Percentiles rank a stretch among this genome's conserved stretches.
Evolutionary conservation across 805 yeast species (phyloP).

Genomic region (Wickerhamiella alocasiicola): DNA sequence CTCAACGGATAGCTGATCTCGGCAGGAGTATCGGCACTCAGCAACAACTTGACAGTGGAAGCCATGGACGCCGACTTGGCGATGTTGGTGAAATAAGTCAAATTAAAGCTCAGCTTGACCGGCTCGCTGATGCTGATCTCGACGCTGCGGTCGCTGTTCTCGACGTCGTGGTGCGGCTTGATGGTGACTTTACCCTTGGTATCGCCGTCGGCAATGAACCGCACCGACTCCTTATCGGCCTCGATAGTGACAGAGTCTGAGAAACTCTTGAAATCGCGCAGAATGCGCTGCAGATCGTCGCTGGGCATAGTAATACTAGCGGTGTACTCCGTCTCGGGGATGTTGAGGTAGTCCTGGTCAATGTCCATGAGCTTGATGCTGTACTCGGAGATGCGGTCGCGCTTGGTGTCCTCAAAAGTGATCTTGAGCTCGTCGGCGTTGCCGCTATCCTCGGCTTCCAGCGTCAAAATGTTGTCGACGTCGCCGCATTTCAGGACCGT

Average conservation of each 20-base stretch:
- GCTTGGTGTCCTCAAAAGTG: constrained; percentile 81
- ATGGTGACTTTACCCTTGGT: constrained; percentile 72
- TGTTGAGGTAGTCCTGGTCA: constrained; percentile 84
- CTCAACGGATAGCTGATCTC: constrained; percentile 82
- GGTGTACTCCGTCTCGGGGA: constrained; percentile 89
- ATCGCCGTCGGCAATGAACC: constrained; percentile 83
- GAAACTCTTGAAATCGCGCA: constrained; percentile 74
- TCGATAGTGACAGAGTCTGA: constrained; percentile 77
- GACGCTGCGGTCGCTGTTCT: constrained; percentile 58
- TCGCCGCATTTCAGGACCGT: constrained; percentile 87
- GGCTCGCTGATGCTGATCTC: constrained; percentile 73
- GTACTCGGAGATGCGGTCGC: constrained; percentile 87
- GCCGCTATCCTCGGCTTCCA: constrained; percentile 69
- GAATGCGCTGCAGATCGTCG: constrained; percentile 74
- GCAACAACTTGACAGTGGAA: constrained; percentile 62
- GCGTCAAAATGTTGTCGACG: constrained; percentile 74
- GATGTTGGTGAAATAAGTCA: constrained; percentile 80
- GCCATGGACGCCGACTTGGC: constrained; percentile 81
- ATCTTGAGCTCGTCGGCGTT: constrained; percentile 62
- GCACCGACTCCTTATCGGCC: constrained; percentile 85
- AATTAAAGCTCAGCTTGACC: constrained; percentile 79
- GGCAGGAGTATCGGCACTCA: constrained; percentile 88
- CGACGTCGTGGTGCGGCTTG: constrained; percentile 74
- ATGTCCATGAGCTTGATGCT: constrained; percentile 88
- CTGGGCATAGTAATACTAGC: constrained; percentile 80